phyloP scores from a whole-genome alignment of 371 early-diverging fungal species.

The Mucor lusitanicus region DNA sequence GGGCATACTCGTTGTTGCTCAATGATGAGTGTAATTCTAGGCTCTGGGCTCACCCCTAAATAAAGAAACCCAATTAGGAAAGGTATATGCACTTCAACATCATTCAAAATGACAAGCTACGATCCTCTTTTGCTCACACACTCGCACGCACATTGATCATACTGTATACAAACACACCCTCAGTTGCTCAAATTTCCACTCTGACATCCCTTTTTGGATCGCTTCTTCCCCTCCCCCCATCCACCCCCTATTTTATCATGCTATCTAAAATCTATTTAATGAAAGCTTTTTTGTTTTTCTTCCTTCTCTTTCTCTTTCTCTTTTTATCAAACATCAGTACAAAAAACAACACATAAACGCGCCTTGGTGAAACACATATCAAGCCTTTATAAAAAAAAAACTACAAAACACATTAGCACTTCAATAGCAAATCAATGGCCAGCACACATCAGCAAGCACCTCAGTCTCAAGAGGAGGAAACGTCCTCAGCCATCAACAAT shows the following conservation, averaged over 20 bases:
- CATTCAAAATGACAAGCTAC: conserved; percentile 19
- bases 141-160: neutral
- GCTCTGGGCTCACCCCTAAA: neutral
- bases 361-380: conserved; percentile 1
- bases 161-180: neutral
- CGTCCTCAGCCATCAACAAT: neutral
- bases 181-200: neutral
- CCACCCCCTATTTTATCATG: conserved; percentile 1
- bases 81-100: conserved; percentile 13
- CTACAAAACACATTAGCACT: neutral
- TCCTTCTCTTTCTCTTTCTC: neutral
- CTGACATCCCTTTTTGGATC: conserved; percentile 4
- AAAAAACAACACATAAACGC: neutral
- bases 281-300: neutral
- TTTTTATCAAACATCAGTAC: neutral
- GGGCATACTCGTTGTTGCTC: neutral
- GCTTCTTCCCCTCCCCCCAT: neutral
- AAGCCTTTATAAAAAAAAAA: neutral
- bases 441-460: neutral
- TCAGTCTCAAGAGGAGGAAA: neutral
- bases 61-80: neutral
- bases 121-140: conserved; percentile 1
- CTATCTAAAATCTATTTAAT: conserved; percentile 6
- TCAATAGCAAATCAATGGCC: neutral
- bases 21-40: conserved; percentile 4